These are phyloP conservation scores for Oryza longistaminata DNA, from an alignment of 176 grass and related monocot species.

Conservation along the genomic window DNA sequence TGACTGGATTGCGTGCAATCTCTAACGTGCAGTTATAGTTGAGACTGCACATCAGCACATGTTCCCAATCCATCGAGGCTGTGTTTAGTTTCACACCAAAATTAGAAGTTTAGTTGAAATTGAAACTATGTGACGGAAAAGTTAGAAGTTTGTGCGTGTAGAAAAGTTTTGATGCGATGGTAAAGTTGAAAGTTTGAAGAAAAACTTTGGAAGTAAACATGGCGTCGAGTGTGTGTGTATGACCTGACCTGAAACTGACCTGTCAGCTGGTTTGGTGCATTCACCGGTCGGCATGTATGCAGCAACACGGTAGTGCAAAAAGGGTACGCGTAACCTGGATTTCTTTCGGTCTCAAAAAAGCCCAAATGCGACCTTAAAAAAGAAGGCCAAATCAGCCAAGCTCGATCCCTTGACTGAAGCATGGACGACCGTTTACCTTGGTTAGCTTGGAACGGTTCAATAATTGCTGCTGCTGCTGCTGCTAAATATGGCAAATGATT, in stretches of 20 bases:
- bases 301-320: background rate
- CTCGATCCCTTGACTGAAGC: background rate
- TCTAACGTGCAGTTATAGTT: too few species aligned
- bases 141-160: too few species aligned
- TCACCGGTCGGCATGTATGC: slow-evolving; percentile 21
- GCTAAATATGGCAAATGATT: background rate
- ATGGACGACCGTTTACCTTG: background rate
- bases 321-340: background rate
- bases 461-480: background rate
- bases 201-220: too few species aligned
- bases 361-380: background rate
- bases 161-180: too few species aligned
- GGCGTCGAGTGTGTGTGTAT: too few species aligned
- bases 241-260: background rate
- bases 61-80: too few species aligned
- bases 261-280: background rate
- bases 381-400: background rate
- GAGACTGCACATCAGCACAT: too few species aligned
- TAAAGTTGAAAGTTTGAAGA: too few species aligned
- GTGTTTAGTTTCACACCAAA: too few species aligned
- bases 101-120: too few species aligned
- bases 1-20: too few species aligned
- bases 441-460: slow-evolving; percentile 23
- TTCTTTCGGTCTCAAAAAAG: background rate
- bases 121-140: too few species aligned